Evolutionary conservation across 768 basidiomycete genomes (phyloP), one percentile per base, ranked within the genome.

Genomic region (Clathrus columnatus): DNA sequence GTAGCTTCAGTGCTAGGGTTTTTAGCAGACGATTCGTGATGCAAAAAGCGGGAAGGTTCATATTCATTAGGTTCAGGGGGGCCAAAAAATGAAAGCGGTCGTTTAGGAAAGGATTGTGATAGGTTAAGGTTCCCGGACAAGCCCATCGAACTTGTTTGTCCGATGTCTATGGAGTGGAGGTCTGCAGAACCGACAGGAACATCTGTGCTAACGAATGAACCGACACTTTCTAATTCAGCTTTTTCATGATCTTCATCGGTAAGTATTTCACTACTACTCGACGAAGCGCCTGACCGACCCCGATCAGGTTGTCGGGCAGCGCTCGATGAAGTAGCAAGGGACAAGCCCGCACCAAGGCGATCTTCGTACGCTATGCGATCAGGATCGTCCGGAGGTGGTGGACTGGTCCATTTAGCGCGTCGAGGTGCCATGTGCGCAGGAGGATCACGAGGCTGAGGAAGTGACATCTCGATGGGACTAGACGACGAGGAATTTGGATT

Each of bases 381-480:
- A 0, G 88, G 74, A 0, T 87, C 89, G 61, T 85, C 85, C 0
- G 83, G 80, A 3, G 88, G 86, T 23, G 89, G 88, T 7, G 88
- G 87, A 60, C 86, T 89, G 1, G 88, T 91, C 89, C 88, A 91
- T 67, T 86, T 85, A 28, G 78, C 73, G 27, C 88, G 80, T 63
- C 77, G 84, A 1, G 89, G 85, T 17, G 85, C 87, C 89, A 90
- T 88, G 61, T 87, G 85, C 56, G 83, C 83, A 1, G 83, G 81
- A 43, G 77, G 80, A 7, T 77, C 72, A 16, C 76, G 75, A 8
- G 27, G 27, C 21, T 55, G 24, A 7, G 54, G 54, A 17, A 55
- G 27, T 7, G 28, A 18, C 7, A 23, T 21, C 20, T 46, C 54
- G 11, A 47, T 46, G 16, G 54, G 54, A 17, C 45, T 28, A 48